Evolutionary conservation across 225 moss, liverwort and hornwort genomes (phyloP).

Genomic region (Bryoerythrophyllum caledonicum): DNA sequence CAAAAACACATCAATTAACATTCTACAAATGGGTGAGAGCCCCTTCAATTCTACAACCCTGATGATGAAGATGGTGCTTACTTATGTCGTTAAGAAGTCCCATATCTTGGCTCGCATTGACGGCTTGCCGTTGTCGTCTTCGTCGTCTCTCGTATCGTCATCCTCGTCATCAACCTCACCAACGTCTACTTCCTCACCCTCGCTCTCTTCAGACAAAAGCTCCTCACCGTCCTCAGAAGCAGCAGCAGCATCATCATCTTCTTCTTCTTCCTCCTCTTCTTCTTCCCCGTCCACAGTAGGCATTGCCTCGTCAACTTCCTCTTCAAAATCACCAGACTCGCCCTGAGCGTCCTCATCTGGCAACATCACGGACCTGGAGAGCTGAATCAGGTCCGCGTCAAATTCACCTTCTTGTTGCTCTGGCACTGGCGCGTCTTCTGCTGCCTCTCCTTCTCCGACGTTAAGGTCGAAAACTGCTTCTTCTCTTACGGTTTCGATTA

Average conservation of each 20-base stretch:
- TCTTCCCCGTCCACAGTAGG: slow-evolving; percentile 36
- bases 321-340: slow-evolving; percentile 41
- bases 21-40: slow-evolving; percentile 34
- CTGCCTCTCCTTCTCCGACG: slow-evolving; percentile 20
- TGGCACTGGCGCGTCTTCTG: slow-evolving; percentile 19
- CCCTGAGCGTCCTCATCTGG: slow-evolving; percentile 30
- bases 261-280: slow-evolving; percentile 30
- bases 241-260: slow-evolving; percentile 14
- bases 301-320: slow-evolving; percentile 52
- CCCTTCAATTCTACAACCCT: slow-evolving; percentile 28
- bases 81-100: slow-evolving; percentile 93
- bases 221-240: slow-evolving; percentile 48
- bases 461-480: slow-evolving; percentile 30
- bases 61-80: slow-evolving; percentile 9
- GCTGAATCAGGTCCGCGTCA: slow-evolving; percentile 24
- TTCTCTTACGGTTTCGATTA: slow-evolving; percentile 39
- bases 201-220: slow-evolving; percentile 41
- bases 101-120: slow-evolving; percentile 81
- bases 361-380: slow-evolving; percentile 18
- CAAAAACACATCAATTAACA: slow-evolving; percentile 33
- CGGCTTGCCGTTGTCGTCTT: slow-evolving; percentile 49
- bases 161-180: slow-evolving; percentile 49
- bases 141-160: slow-evolving; percentile 46
- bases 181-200: slow-evolving; percentile 38
- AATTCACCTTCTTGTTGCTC: slow-evolving; percentile 33